Base-by-base conservation (phyloP, 495 filamentous ascomycete species). In the Polyplosphaeria fusca region DNA sequence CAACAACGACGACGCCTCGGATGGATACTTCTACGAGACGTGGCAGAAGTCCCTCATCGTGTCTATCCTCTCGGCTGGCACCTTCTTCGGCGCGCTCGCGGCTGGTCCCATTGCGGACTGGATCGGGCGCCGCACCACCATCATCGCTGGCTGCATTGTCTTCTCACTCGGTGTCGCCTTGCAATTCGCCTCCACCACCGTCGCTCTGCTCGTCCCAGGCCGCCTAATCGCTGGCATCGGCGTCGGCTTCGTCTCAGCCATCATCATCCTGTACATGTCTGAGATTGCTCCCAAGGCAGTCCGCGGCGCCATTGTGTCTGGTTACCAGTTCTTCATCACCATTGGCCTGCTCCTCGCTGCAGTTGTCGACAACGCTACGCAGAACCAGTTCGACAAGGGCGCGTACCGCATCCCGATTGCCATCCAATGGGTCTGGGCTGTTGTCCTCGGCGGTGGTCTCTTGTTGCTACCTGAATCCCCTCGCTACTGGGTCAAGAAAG, bases 301-400 rank as follows among this genome's bases (percentile, higher is more conserved):
- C 56, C 86, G 89, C 65, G 89, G 87, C 66, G 81, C 84, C 25
- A 84, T 92, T 52, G 86, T 93, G 28, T 85, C 85, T 47, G 85
- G 82, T 11, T 94, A 93, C 66, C 89, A 95, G 71, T 77, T 89
- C 49, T 83, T 83, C 45, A 93, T 94, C 72, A 94, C 89, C 28
- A 73, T 91, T 22, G 89, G 89, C 61, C 75, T 94, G 7, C 79
- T 94, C 9, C 70, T 95, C 19, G 89, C 90, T 4, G 78, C 86
- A 18, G 78, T 87, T 44, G 83, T 91, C 47, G 81, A 91, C 74
- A 86, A 93, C 57, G 75, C 80, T 4, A 88, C 86, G 39, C 73
- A 86, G 48, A 64, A 80, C 40, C 79, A 80, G 40, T 67, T 81
- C 30, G 74, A 83, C 44, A 74, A 78, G 11, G 77, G 82, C 44